These are phyloP conservation scores for Aspergillus fructus DNA, from an alignment of 2,329 filamentous ascomycete species.

Conservation along the genomic window DNA sequence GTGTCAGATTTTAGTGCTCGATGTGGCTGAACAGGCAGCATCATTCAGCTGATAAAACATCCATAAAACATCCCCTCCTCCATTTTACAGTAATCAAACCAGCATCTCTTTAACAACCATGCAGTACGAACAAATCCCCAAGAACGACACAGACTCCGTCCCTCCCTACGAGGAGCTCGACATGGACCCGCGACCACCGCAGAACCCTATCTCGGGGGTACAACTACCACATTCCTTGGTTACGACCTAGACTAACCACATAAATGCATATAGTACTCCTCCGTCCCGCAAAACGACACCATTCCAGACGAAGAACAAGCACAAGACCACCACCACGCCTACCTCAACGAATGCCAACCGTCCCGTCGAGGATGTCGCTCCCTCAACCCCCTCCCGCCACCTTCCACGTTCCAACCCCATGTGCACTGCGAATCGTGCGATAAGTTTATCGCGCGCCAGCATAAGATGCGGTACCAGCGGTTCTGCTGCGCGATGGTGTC, in stretches of 20 bases:
- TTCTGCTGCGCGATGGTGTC: background rate
- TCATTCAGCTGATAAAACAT: too few relatives aligned
- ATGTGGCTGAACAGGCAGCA: too few relatives aligned
- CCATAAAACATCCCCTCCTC: too few relatives aligned
- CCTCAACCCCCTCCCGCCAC: background rate
- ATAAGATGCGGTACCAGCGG: background rate
- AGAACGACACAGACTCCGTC: background rate
- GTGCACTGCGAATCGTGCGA: conserved; percentile 8
- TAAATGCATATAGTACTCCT: background rate
- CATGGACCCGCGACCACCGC: background rate
- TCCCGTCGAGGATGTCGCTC: too few relatives aligned
- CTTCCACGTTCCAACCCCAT: background rate
- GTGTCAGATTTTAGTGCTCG: too few relatives aligned
- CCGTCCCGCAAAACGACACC: background rate
- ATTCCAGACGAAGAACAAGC: background rate
- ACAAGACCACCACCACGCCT: background rate
- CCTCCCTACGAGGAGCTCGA: conserved; percentile 4
- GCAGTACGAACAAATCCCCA: background rate
- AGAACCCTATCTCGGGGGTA: background rate
- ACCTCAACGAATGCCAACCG: background rate
- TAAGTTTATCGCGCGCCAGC: conserved; percentile 1
- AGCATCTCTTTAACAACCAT: background rate
- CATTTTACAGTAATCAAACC: background rate
- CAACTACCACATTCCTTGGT: background rate
- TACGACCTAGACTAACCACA: background rate